phyloP scores from a whole-genome alignment of 768 basidiomycete genomes.

The Fibroporia radiculosa region DNA sequence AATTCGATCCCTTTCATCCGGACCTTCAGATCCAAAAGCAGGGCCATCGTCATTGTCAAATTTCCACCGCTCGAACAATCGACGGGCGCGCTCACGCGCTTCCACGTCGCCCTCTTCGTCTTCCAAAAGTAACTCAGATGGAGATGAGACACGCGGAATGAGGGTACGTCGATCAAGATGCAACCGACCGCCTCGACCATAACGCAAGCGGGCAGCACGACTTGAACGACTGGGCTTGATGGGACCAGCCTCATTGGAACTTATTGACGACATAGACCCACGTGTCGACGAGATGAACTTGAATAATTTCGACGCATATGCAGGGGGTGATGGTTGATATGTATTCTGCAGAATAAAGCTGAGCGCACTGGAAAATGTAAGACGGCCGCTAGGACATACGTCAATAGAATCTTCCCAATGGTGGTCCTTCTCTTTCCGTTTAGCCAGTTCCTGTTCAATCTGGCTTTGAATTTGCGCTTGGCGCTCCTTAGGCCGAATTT shows the following conservation, averaged over 20 bases:
- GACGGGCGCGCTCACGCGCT: slow-evolving; percentile 34
- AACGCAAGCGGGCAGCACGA: slow-evolving; percentile 61
- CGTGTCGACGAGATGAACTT: slow-evolving; percentile 44
- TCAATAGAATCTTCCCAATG: slow-evolving; percentile 87
- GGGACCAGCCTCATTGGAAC: slow-evolving; percentile 21
- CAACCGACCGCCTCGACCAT: slow-evolving; percentile 77
- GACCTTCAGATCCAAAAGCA: slow-evolving; percentile 44
- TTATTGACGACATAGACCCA: slow-evolving; percentile 18
- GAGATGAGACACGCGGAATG: slow-evolving; percentile 14
- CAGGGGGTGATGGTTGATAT: slow-evolving; percentile 55
- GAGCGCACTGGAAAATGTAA: slow-evolving; percentile 1
- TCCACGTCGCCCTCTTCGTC: slow-evolving; percentile 21
- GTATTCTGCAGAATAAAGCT: slow-evolving; percentile 39
- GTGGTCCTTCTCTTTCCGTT: slow-evolving; percentile 62
- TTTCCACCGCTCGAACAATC: slow-evolving; percentile 54
- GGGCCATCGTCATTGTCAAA: slow-evolving; percentile 63
- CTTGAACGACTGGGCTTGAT: slow-evolving; percentile 23
- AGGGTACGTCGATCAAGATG: slow-evolving; percentile 61
- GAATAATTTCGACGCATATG: slow-evolving; percentile 61
- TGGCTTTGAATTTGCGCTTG: slow-evolving; percentile 47
- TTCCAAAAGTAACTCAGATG: slow-evolving; percentile 7
- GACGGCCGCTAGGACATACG: slow-evolving; percentile 33
- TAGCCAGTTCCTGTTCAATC: slow-evolving; percentile 53
- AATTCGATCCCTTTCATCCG: slow-evolving; percentile 61
- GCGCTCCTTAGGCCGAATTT: slow-evolving; percentile 62